phyloP scores from a whole-genome alignment of 2,329 filamentous ascomycete species.

The Neophaeococcomyces aloes region DNA sequence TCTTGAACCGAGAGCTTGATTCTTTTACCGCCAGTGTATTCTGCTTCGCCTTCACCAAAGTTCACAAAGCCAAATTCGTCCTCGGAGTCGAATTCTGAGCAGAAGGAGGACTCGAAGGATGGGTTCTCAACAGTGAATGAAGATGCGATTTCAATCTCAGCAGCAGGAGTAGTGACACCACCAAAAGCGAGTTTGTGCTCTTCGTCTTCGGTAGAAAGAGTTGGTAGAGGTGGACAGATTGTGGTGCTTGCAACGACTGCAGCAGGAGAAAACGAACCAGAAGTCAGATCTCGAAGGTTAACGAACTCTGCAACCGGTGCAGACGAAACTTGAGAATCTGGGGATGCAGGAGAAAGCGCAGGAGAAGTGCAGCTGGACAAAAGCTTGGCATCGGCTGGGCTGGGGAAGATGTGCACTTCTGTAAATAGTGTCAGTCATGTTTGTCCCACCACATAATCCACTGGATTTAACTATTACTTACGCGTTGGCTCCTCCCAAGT shows the following conservation, averaged over 20 bases:
- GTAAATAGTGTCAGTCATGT: conserved; percentile 9
- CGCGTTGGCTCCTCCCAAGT: conserved; percentile 19
- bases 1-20: conserved; percentile 57
- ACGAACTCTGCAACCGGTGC: conserved; percentile 69
- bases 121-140: conserved; percentile 36
- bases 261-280: conserved; percentile 42
- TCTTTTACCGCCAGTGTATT: conserved; percentile 56
- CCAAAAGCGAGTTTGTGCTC: conserved; percentile 45
- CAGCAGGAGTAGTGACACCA: conserved; percentile 33
- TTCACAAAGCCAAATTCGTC: conserved; percentile 77
- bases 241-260: conserved; percentile 29
- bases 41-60: conserved; percentile 50
- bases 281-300: conserved; percentile 80
- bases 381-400: conserved; percentile 22
- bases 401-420: conserved; percentile 23
- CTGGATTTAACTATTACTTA: conserved; percentile 13
- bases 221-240: conserved; percentile 53
- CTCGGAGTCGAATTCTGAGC: conserved; percentile 68
- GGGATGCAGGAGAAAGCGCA: conserved; percentile 16
- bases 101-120: conserved; percentile 69
- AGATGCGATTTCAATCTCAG: conserved; percentile 28
- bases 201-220: conserved; percentile 54
- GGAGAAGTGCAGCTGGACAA: conserved; percentile 20
- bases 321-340: conserved; percentile 33
- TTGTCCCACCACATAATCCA: neutral